Evolutionary conservation across 2,329 filamentous ascomycete species (phyloP), one percentile per base, ranked within the genome.

Genomic region (Pezicula neosporulosa): DNA sequence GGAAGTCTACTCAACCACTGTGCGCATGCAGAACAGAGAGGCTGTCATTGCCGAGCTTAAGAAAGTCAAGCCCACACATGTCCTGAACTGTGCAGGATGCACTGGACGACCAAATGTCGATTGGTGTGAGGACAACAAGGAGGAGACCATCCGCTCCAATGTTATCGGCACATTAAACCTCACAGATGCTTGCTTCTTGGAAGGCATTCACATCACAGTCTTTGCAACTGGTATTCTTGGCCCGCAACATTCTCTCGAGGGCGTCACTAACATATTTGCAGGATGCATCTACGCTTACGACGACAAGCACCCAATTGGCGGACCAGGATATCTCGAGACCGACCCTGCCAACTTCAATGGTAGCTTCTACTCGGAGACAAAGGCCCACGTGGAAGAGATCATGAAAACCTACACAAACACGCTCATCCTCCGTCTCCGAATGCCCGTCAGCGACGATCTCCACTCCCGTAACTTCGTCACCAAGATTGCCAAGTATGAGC

Each of bases 41-140:
- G 71, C 71, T 49, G 82, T 86, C 50, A 65, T 78, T 48, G 70
- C 72, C 43, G 77, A 81, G 64, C 73, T 87, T 24, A 75, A 82
- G 45, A 72, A 71, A 47, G 69, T 83, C 66, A 78, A 80, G 67
- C 85, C 84, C 19, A 86, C 82, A 3, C 82, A 86, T 62, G 82
- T 87, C 50, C 70, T 87, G 47, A 86, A 86, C 67, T 81, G 78
- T 54, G 84, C 84, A 44, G 84, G 83, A 54, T 82, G 77, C 63
- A 87, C 83, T 3, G 84, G 85, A 46, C 75, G 82, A 21, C 83
- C 83, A 56, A 87, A 87, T 57, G 82, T 86, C 65, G 84, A 87
- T 69, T 86, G 83, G 83, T 87, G 84, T 61, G 85, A 88, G 70
- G 81, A 85, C 63, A 78, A 87, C 72, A 85, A 81, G 69, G 78